Percentiles rank a stretch among this genome's conserved stretches.
These are phyloP conservation scores for Albifimbria verrucaria DNA, from an alignment of 2,329 filamentous ascomycete species.

Conservation along the genomic window DNA sequence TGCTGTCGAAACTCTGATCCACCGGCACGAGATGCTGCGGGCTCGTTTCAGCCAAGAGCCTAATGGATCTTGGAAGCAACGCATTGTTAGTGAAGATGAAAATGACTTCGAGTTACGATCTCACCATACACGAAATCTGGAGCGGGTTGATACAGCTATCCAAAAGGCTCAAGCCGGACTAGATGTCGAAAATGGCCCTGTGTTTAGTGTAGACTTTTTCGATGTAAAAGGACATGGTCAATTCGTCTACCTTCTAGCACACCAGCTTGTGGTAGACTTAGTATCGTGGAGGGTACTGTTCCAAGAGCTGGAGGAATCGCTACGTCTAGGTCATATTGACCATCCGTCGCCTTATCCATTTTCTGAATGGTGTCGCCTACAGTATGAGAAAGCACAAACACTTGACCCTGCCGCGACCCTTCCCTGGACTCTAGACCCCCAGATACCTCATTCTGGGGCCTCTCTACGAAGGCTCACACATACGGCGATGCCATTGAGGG, in stretches of 20 bases:
- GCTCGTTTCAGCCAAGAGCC: too few relatives aligned
- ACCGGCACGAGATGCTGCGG: constrained; percentile 23
- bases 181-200: constrained; percentile 17
- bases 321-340: constrained; percentile 17
- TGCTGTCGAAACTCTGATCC: constrained; percentile 10
- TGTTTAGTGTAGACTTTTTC: constrained; percentile 11
- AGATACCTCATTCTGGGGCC: too few relatives aligned
- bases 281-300: constrained; percentile 40
- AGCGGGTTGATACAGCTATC: constrained; percentile 6
- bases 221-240: constrained; percentile 8
- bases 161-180: constrained; percentile 20
- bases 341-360: too few relatives aligned
- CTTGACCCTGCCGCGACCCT: too few relatives aligned
- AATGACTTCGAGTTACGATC: constrained; percentile 15
- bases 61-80: constrained; percentile 8
- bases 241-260: constrained; percentile 22
- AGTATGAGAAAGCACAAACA: too few relatives aligned
- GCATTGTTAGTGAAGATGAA: constrained; percentile 13
- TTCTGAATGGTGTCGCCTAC: too few relatives aligned
- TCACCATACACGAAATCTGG: constrained; percentile 12
- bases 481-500: too few relatives aligned
- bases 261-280: constrained; percentile 34
- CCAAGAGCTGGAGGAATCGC: constrained; percentile 34
- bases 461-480: too few relatives aligned
- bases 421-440: too few relatives aligned